Conservation (phyloP, 2,329 filamentous ascomycete genomes). For the Cephalotrichum gorgonifer region DNA sequence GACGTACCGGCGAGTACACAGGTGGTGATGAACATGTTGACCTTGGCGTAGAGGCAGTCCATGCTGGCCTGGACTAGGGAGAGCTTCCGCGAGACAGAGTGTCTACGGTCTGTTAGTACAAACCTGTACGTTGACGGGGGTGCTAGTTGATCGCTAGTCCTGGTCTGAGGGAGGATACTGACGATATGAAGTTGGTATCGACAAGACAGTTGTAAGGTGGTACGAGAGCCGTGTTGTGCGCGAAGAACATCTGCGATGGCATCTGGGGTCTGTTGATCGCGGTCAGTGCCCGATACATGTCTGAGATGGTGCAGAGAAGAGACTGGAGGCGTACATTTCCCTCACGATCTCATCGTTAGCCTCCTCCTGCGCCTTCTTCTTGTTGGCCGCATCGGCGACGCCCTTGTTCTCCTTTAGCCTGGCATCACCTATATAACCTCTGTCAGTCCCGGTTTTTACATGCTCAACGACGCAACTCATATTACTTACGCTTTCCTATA, state of each 20-base stretch:
- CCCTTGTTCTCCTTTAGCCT: conserved; percentile 72
- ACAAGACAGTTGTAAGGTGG: conserved; percentile 73
- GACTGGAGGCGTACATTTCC: conserved; percentile 43
- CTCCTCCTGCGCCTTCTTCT: conserved; percentile 47
- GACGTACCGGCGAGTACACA: conserved; percentile 51
- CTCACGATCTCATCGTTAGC: conserved; percentile 53
- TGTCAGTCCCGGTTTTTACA: background rate
- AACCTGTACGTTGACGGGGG: background rate
- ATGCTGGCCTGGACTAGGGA: conserved; percentile 82
- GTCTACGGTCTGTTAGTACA: conserved; percentile 33
- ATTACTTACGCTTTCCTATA: conserved; percentile 51
- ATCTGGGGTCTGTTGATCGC: conserved; percentile 53
- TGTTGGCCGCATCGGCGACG: conserved; percentile 48
- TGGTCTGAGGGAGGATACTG: background rate
- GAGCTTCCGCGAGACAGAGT: conserved; percentile 85
- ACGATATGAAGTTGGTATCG: conserved; percentile 73
- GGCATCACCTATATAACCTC: conserved; percentile 43
- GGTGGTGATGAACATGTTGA: conserved; percentile 72
- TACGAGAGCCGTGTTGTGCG: conserved; percentile 75
- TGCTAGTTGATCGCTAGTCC: too few relatives aligned
- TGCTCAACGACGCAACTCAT: background rate
- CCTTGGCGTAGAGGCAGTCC: conserved; percentile 89
- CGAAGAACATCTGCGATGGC: conserved; percentile 77
- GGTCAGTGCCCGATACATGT: conserved; percentile 3
- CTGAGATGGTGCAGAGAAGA: conserved; percentile 2